A percentile compares a stretch with the other conserved stretches of the same genome.
Conservation (phyloP, 305 asterid genomes). For the Euphrasia arctica region DNA sequence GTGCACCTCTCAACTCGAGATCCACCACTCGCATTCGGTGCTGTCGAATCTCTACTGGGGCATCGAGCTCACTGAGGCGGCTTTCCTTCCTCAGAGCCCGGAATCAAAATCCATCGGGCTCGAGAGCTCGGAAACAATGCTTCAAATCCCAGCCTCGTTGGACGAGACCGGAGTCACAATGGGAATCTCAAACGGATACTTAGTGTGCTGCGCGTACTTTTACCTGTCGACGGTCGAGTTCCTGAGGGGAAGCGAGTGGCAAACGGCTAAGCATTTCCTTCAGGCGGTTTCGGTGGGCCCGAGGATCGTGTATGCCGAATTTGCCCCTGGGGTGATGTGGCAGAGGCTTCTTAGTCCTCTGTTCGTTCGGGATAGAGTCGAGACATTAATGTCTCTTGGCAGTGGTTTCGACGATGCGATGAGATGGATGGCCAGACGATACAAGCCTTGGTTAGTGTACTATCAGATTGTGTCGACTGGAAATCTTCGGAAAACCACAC, state of each 20-base stretch:
- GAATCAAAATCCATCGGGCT: slow-evolving; percentile 40
- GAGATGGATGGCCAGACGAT: slow-evolving; percentile 57
- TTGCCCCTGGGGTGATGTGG: slow-evolving; percentile 62
- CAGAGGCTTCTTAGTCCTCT: slow-evolving; percentile 31
- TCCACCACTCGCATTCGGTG: slow-evolving; percentile 31
- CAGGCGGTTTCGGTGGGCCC: slow-evolving; percentile 71
- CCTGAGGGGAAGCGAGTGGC: slow-evolving; percentile 57
- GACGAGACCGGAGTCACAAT: slow-evolving; percentile 59
- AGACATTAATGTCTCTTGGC: neutral
- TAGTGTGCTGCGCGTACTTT: slow-evolving; percentile 61
- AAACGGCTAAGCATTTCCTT: slow-evolving; percentile 72
- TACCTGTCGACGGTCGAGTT: slow-evolving; percentile 54
- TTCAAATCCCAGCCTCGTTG: slow-evolving; percentile 79
- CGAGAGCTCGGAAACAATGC: slow-evolving; percentile 65
- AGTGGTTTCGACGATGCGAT: slow-evolving; percentile 40
- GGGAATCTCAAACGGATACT: slow-evolving; percentile 48
- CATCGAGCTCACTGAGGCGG: slow-evolving; percentile 46
- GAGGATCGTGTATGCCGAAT: slow-evolving; percentile 41
- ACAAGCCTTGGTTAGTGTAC: slow-evolving; percentile 83
- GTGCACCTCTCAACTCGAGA: slow-evolving; percentile 58
- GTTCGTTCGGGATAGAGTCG: slow-evolving; percentile 11
- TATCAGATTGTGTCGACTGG: slow-evolving; percentile 68
- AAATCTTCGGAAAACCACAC: slow-evolving; percentile 7
- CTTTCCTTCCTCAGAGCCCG: slow-evolving; percentile 23
- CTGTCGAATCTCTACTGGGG: slow-evolving; percentile 91